phyloP scores from a whole-genome alignment of 225 moss, liverwort and hornwort genomes.

The Marchantia polymorpha region DNA sequence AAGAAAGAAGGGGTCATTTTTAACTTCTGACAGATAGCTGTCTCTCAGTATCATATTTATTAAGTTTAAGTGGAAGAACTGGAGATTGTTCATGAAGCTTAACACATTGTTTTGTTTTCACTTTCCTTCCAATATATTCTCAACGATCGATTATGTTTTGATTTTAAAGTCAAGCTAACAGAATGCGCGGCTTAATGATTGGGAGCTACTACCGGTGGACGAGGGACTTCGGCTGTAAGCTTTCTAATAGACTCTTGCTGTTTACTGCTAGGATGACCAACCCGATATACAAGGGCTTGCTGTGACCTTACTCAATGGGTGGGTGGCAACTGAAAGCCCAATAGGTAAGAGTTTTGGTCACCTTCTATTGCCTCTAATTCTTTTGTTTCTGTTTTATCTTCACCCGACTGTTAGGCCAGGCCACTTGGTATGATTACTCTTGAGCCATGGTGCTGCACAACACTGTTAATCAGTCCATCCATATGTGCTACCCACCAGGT shows the following conservation, averaged over 20 bases:
- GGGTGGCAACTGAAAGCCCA: conserved; percentile 90
- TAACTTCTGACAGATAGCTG: not conserved
- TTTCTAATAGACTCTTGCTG: not conserved
- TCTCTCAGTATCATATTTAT: not conserved
- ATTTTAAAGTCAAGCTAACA: no score
- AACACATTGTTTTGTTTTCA: not conserved
- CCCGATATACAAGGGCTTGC: conserved; percentile 97
- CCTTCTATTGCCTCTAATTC: not conserved
- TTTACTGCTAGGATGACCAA: conserved; percentile 80
- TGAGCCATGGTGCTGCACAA: not conserved
- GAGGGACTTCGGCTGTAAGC: no score
- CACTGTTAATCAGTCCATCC: not conserved
- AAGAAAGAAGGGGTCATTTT: not conserved
- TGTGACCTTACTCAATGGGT: conserved; percentile 78
- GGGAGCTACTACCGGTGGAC: no score
- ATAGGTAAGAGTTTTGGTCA: conserved; percentile 52
- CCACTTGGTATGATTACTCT: not conserved
- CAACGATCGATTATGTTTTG: no score
- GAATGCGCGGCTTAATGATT: no score
- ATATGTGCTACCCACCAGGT: not conserved
- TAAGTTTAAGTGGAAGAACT: not conserved
- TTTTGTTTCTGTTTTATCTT: not conserved
- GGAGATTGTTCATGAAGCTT: not conserved
- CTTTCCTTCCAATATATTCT: not conserved
- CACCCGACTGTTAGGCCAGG: no score